phyloP scores from a whole-genome alignment of 176 grass and related monocot genomes.

The Oryza brachyantha region DNA sequence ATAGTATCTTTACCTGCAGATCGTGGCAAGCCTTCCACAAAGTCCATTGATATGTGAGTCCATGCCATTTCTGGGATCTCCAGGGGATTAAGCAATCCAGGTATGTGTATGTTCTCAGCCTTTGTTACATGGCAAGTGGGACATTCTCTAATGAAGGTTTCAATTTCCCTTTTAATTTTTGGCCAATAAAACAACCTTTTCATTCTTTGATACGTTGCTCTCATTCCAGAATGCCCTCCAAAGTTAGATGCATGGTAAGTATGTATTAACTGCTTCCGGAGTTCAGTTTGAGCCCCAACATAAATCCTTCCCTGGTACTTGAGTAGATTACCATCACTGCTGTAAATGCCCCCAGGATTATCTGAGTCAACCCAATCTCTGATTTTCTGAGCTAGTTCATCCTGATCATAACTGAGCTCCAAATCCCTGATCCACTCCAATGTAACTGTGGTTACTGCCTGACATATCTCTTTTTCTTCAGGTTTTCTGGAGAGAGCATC shows the following conservation, averaged over 20 bases:
- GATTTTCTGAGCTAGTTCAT: too few relatives aligned
- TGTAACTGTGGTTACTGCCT: rapidly evolving
- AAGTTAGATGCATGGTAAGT: rapidly evolving
- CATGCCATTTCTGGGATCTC: not conserved
- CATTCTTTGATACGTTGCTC: not conserved
- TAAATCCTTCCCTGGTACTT: not conserved
- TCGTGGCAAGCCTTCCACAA: not conserved
- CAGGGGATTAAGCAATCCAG: not conserved
- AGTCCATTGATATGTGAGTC: not conserved
- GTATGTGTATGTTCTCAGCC: not conserved
- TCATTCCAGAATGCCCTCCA: not conserved
- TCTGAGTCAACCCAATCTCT: too few relatives aligned
- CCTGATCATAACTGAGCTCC: rapidly evolving
- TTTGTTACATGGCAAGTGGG: rapidly evolving
- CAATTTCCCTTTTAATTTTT: rapidly evolving
- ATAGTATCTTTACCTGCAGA: not conserved
- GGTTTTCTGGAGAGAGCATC: not conserved
- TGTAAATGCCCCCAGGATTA: too few relatives aligned
- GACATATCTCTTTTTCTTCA: too few relatives aligned
- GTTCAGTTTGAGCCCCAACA: not conserved
- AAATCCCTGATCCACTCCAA: rapidly evolving
- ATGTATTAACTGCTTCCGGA: too few relatives aligned
- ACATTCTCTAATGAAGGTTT: not conserved
- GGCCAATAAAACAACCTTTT: rapidly evolving
- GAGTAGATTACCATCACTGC: too few relatives aligned